Percentiles rank a stretch among this genome's conserved stretches.
phyloP scores from a whole-genome alignment of 2,329 filamentous ascomycete species.

The Diaporthe sp. region DNA sequence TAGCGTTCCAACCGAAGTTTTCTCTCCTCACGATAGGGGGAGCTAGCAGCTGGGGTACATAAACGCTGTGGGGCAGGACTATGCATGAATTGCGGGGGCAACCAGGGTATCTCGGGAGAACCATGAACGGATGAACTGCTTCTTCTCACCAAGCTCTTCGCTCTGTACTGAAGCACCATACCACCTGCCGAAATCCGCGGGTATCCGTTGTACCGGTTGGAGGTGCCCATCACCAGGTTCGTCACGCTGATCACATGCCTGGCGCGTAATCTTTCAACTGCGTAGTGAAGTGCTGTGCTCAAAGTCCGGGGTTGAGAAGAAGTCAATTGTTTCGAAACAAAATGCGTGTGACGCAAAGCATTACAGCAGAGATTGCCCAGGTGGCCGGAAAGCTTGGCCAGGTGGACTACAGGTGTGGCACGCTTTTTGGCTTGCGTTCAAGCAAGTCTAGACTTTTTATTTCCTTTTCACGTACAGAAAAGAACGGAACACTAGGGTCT shows the following conservation, averaged over 20 bases:
- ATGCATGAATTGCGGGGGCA: slow-evolving; percentile 20
- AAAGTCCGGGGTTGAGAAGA: not conserved
- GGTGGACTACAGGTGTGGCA: not conserved
- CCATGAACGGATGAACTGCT: not conserved
- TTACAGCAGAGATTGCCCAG: too few species aligned
- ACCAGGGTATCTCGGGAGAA: not conserved
- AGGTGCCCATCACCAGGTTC: too few species aligned
- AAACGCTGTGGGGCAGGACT: not conserved
- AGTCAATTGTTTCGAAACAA: not conserved
- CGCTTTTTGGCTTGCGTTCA: not conserved
- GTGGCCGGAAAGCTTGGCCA: not conserved
- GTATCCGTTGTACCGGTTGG: not conserved
- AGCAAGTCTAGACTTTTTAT: not conserved
- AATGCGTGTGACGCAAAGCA: not conserved
- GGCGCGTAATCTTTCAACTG: not conserved
- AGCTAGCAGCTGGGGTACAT: slow-evolving; percentile 5
- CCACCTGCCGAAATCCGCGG: not conserved
- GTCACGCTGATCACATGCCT: not conserved
- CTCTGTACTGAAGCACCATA: too few species aligned
- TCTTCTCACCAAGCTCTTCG: too few species aligned
- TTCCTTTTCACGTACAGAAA: not conserved
- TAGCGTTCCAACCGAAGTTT: not conserved
- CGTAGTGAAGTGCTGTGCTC: not conserved
- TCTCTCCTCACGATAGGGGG: not conserved
- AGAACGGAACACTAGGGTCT: not conserved